A percentile compares a stretch with the other conserved stretches of the same genome.
Conservation (phyloP, 2,329 filamentous ascomycete species). For the Ophiosphaerella narmari region DNA sequence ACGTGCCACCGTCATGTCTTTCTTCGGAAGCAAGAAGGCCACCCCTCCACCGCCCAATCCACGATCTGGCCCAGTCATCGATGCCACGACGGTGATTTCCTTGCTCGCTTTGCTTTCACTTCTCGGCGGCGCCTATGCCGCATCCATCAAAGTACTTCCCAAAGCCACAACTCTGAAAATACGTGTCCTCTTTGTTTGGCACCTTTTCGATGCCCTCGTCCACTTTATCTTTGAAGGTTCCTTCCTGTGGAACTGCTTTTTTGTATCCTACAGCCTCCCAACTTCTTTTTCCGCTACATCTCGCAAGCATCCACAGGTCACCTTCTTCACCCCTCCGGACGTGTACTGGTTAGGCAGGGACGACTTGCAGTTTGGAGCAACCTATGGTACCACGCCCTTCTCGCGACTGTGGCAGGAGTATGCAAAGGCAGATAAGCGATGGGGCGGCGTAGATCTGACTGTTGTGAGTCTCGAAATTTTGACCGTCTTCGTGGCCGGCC, state of each 20-base stretch:
- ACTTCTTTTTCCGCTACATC: conserved; percentile 38
- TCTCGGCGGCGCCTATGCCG: conserved; percentile 57
- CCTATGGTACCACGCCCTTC: conserved; percentile 60
- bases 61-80: conserved; percentile 53
- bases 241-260: conserved; percentile 95
- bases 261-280: conserved; percentile 60
- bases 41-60: conserved; percentile 58
- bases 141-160: conserved; percentile 58
- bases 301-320: conserved; percentile 36
- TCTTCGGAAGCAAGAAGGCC: conserved; percentile 28
- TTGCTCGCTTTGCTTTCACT: conserved; percentile 60
- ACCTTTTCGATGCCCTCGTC: conserved; percentile 88
- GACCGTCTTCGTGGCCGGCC: conserved; percentile 64
- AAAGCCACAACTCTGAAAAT: conserved; percentile 58
- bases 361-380: conserved; percentile 62
- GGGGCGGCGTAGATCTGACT: conserved; percentile 63
- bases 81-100: conserved; percentile 59
- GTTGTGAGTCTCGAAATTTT: conserved; percentile 65
- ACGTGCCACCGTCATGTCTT: conserved; percentile 21
- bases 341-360: conserved; percentile 60
- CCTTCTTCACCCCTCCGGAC: conserved; percentile 51
- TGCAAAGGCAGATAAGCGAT: conserved; percentile 65
- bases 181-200: conserved; percentile 90
- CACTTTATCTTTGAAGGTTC: conserved; percentile 90
- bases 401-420: conserved; percentile 68